phyloP scores from a whole-genome alignment of 441 rosid genomes.

The Biscutella laevigata region DNA sequence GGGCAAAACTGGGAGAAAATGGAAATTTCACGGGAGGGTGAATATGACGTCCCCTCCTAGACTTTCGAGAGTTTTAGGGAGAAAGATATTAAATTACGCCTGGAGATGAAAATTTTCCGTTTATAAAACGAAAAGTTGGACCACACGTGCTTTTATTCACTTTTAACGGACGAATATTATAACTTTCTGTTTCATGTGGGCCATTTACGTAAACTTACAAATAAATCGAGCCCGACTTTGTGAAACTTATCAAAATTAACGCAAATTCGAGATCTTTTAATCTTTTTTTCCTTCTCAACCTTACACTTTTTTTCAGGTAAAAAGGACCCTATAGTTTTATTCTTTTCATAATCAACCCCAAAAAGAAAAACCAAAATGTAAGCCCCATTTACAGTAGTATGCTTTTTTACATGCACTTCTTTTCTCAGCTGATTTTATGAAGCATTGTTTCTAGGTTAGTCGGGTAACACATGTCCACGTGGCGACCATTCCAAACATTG shows the following conservation, averaged over 20 bases:
- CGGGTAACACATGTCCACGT: constrained; percentile 73
- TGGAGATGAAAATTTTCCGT: background rate
- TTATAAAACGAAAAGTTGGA: constrained; percentile 4
- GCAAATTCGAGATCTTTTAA: background rate
- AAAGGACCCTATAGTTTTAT: background rate
- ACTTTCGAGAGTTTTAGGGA: background rate
- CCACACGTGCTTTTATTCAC: constrained; percentile 9
- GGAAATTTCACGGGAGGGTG: background rate
- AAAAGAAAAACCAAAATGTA: background rate
- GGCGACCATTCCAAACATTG: constrained; percentile 71
- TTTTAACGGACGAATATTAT: constrained; percentile 7
- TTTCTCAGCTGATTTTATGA: background rate
- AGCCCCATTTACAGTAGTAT: background rate
- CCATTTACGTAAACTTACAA: background rate
- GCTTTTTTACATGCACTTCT: background rate
- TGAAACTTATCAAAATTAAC: background rate
- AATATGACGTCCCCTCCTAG: constrained; percentile 24
- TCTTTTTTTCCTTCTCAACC: background rate
- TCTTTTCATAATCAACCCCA: background rate
- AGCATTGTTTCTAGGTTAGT: constrained; percentile 54
- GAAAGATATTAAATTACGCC: constrained; percentile 10
- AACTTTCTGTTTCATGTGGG: constrained; percentile 10
- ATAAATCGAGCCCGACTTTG: constrained; percentile 1
- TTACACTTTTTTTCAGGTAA: background rate
- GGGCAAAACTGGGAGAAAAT: constrained; percentile 17